Conservation (phyloP, 2,329 filamentous ascomycete genomes). For the Ploettnerulaceae sp. region DNA sequence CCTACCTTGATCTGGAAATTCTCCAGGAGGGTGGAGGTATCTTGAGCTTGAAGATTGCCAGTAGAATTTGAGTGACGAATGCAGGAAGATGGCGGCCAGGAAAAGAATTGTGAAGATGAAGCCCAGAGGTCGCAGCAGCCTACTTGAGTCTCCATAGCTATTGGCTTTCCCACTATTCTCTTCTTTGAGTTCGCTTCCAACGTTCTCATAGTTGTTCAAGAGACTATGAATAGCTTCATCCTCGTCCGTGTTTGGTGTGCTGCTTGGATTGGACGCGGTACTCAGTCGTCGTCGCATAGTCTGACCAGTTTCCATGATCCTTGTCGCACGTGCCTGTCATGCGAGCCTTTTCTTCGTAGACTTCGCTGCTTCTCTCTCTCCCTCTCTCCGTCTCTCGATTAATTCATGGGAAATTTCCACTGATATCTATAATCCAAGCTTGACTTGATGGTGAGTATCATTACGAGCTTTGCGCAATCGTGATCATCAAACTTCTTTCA, state of each 20-base stretch:
- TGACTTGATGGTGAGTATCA: too few species aligned
- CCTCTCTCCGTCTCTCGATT: neutral
- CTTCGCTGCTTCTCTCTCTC: too few species aligned
- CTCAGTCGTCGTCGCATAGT: constrained; percentile 9
- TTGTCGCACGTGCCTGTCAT: too few species aligned
- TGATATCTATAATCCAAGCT: too few species aligned
- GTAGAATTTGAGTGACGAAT: neutral
- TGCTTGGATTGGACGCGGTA: neutral
- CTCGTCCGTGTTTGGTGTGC: neutral
- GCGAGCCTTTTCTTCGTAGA: too few species aligned
- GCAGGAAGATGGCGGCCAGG: neutral
- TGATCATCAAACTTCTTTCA: too few species aligned
- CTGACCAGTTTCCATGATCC: constrained; percentile 7
- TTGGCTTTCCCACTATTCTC: neutral
- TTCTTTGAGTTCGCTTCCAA: neutral
- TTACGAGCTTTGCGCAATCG: too few species aligned
- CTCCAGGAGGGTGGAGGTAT: too few species aligned
- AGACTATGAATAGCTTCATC: neutral
- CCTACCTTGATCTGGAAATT: too few species aligned
- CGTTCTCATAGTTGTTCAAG: neutral
- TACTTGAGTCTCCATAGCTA: constrained; percentile 2
- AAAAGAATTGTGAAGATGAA: constrained; percentile 10
- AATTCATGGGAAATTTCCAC: too few species aligned
- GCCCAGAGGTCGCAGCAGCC: constrained; percentile 8
- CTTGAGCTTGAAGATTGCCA: neutral